A percentile compares a stretch with the other conserved stretches of the same genome.
phyloP scores from a whole-genome alignment of 2,329 filamentous ascomycete species.

The Phialophora expanda region DNA sequence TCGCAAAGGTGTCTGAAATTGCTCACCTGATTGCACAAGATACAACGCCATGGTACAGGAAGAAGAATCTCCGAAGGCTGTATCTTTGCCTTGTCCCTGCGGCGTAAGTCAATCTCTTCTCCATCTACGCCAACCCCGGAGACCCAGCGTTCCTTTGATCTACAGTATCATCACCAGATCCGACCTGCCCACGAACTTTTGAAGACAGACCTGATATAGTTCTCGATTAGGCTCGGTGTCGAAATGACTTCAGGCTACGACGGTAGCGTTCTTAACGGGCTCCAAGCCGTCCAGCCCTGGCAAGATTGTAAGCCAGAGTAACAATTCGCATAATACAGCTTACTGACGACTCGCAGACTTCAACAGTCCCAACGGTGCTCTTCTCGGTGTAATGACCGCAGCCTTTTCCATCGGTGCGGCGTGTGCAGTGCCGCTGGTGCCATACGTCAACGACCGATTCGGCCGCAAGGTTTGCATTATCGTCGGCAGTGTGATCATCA shows the following conservation, averaged over 20 bases:
- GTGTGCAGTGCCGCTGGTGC: slow-evolving; percentile 52
- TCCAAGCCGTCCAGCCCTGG: slow-evolving; percentile 32
- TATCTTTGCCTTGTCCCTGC: slow-evolving; percentile 65
- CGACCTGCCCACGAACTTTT: background rate
- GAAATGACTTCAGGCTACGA: slow-evolving; percentile 59
- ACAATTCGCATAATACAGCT: slow-evolving; percentile 48
- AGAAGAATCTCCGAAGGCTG: slow-evolving; percentile 62
- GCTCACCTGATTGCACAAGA: slow-evolving; percentile 41
- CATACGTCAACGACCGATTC: slow-evolving; percentile 55
- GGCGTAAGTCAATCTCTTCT: slow-evolving; percentile 44
- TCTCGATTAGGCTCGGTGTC: slow-evolving; percentile 58
- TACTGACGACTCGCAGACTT: slow-evolving; percentile 59
- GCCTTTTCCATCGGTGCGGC: slow-evolving; percentile 53
- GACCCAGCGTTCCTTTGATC: background rate
- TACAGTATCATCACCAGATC: background rate
- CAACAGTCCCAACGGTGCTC: slow-evolving; percentile 23
- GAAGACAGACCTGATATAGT: background rate
- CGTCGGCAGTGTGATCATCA: slow-evolving; percentile 55
- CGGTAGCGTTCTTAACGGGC: slow-evolving; percentile 34
- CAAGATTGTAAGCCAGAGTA: slow-evolving; percentile 47
- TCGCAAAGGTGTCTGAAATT: slow-evolving; percentile 32
- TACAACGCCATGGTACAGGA: slow-evolving; percentile 59
- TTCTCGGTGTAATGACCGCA: slow-evolving; percentile 29
- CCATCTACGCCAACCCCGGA: background rate
- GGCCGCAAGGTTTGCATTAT: slow-evolving; percentile 56